Evolutionary conservation across 2,329 filamentous ascomycete species (phyloP).

Genomic region (Bipolaris gigantea): DNA sequence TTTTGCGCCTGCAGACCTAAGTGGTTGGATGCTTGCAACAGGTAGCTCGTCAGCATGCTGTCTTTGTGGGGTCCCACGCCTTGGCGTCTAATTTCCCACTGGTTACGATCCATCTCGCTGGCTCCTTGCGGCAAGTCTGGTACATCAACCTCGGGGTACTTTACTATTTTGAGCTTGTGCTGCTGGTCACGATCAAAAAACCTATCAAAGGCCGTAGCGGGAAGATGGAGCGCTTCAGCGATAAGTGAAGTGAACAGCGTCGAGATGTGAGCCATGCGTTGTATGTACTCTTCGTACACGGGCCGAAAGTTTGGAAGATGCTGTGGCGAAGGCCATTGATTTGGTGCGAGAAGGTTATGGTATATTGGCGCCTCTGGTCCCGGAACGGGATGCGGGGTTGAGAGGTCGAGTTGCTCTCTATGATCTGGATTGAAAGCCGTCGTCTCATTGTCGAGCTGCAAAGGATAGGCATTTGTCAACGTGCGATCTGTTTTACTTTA

Average conservation of each 20-base stretch:
- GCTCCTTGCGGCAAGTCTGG: slow-evolving; percentile 32
- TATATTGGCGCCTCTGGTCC: slow-evolving; percentile 66
- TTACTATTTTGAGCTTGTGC: slow-evolving; percentile 88
- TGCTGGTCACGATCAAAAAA: slow-evolving; percentile 75
- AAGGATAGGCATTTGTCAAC: slow-evolving; percentile 19
- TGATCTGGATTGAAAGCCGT: slow-evolving; percentile 77
- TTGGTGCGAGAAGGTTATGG: slow-evolving; percentile 73
- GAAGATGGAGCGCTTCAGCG: slow-evolving; percentile 78
- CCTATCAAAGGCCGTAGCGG: slow-evolving; percentile 68
- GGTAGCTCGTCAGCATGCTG: slow-evolving; percentile 78
- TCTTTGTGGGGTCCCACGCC: slow-evolving; percentile 81
- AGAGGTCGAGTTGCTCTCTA: slow-evolving; percentile 84
- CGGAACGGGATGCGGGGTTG: slow-evolving; percentile 73
- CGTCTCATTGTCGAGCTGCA: slow-evolving; percentile 58
- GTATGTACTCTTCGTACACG: slow-evolving; percentile 75
- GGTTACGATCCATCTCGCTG: slow-evolving; percentile 42
- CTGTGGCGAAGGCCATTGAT: slow-evolving; percentile 72
- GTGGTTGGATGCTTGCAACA: slow-evolving; percentile 78
- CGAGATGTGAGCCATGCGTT: slow-evolving; percentile 71
- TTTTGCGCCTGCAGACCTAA: slow-evolving; percentile 82
- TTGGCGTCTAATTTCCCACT: slow-evolving; percentile 59
- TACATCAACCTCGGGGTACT: slow-evolving; percentile 69
- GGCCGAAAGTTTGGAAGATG: slow-evolving; percentile 68
- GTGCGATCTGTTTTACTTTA: not conserved
- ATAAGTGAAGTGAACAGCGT: slow-evolving; percentile 77